phyloP scores from a whole-genome alignment of 805 yeast species.

The Blastobotrys chiropterorum region DNA sequence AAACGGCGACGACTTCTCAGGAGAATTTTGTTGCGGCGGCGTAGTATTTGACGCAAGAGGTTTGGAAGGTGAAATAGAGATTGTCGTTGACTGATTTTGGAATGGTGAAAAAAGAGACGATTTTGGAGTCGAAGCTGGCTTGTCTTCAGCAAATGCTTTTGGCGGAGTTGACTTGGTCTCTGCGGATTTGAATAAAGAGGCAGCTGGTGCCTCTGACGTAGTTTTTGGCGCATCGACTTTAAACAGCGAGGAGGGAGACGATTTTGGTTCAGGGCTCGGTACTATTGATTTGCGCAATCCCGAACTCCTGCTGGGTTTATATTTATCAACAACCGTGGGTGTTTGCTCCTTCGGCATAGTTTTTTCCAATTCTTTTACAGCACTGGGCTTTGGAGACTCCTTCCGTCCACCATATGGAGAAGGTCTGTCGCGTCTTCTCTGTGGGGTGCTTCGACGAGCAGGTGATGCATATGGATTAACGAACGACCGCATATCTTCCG shows the following conservation, averaged over 20 bases:
- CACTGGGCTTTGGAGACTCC: background rate
- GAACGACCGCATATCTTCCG: slow-evolving; percentile 24
- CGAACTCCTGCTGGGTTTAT: slow-evolving; percentile 16
- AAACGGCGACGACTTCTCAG: slow-evolving; percentile 1
- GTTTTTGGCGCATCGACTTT: background rate
- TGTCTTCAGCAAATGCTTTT: background rate
- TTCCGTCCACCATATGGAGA: background rate
- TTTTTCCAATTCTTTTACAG: slow-evolving; percentile 15
- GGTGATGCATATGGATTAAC: slow-evolving; percentile 40
- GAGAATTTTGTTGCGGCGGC: background rate
- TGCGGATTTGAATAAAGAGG: background rate
- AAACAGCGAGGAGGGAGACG: background rate
- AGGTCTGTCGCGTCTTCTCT: background rate
- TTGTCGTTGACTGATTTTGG: background rate
- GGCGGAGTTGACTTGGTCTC: background rate
- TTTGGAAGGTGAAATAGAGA: slow-evolving; percentile 10
- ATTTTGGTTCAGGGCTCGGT: slow-evolving; percentile 12
- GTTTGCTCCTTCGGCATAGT: slow-evolving; percentile 9
- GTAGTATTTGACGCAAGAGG: slow-evolving; percentile 6
- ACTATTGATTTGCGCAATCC: slow-evolving; percentile 14
- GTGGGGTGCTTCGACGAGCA: background rate
- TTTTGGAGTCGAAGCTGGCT: background rate
- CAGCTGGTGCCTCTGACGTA: background rate
- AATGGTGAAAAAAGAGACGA: slow-evolving; percentile 10
- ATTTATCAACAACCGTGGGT: slow-evolving; percentile 5